Base-by-base conservation (phyloP, 306 rosid genomes). In the Neltuma alba region DNA sequence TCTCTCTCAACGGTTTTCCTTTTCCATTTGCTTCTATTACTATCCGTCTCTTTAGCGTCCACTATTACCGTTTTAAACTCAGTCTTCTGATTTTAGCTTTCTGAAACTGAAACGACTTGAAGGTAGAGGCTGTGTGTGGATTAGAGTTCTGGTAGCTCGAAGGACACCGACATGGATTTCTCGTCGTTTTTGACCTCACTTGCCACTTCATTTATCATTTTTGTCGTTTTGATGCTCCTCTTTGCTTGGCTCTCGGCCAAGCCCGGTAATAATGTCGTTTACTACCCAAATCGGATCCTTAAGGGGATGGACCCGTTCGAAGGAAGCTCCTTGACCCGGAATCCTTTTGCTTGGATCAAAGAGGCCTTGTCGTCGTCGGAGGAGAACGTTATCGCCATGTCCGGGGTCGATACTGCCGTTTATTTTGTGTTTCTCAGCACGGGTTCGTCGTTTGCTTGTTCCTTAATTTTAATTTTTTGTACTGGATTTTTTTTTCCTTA, bases 321-420 rank as follows among this genome's bases (percentile, higher is more conserved):
- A 25, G 89, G 67, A 52, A 90, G 93, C 3, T 66, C 62, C 58
- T 87, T 71, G 85, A 78, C 86, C 47, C 83, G 94, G 15, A 90
- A 87, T 81, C 99, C 97, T 37, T 90, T 92, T 81, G 60, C 95
- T 6, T 94, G 99, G 99, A 89, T 92, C 78, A 80, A 44, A 23
- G 99, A 91, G 73, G 98, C 98, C 12, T 0, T 86, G 41, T 80
- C 88, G 41, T 88, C 99, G 37, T 78, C 97, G 6, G 99, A 96
- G 79, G 41, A 63, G 66, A 93, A 96, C 9, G 79, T 96, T 37
- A 87, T 96, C 42, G 34, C 89, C 75, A 16, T 87, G 63, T 93
- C 99, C 13, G 99, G 99, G 66, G 89, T 91, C 0, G 99, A 96
- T 79, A 87, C 98, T 76, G 99, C 99, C 34, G 99, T 93, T 0